Evolutionary conservation across 352 stramenopile species (phyloP), one percentile per base, ranked within the genome.

Genomic region (Sclerospora graminicola): DNA sequence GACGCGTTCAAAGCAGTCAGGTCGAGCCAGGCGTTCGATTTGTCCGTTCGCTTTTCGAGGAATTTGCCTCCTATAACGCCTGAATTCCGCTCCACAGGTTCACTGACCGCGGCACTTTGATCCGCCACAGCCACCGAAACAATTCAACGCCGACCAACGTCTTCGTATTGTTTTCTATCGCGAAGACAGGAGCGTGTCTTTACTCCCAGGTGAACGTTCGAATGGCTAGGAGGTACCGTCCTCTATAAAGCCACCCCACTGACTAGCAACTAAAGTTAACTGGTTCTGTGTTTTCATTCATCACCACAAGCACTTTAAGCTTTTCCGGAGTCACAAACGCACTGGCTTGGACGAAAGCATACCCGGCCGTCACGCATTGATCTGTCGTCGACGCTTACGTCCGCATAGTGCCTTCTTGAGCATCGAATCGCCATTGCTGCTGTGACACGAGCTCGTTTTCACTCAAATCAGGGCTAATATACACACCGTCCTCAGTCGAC

Each of bases 231-330:
- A 9, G 74, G 74, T 16, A 91, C 53, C 5, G 58, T 70, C 21
- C 69, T 81, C 21, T 70, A 45, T 21, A 88, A 38, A n/a, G 56
- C 54, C 18, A 53, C 35, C 20, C 54, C 70, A 11, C 58, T 66
- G 38, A 70, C 60, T 15, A 72, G 59, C 29, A 92, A 42, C 40
- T 79, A 20, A 92, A 87, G 23, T 66, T 39, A 0, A 66, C 73
- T n/a, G 74, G 62, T 42, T 87, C 77, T 19, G 75, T 82, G 63
- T 92, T 89, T 41, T n/a, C n/a, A n/a, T n/a, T n/a, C n/a, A n/a
- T n/a, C n/a, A n/a, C n/a, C n/a, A n/a, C n/a, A n/a, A n/a, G 60
- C 24, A 92, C 75, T 42, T 74, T 87, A 39, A 69, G 71, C 51
- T 86, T 63, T 18, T 74, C 53, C 1, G 81, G 81, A 7, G 77